Evolutionary conservation across 805 yeast genomes (phyloP), one percentile per base, ranked within the genome.

Genomic region (Vanderwaltozyma tropicalis): DNA sequence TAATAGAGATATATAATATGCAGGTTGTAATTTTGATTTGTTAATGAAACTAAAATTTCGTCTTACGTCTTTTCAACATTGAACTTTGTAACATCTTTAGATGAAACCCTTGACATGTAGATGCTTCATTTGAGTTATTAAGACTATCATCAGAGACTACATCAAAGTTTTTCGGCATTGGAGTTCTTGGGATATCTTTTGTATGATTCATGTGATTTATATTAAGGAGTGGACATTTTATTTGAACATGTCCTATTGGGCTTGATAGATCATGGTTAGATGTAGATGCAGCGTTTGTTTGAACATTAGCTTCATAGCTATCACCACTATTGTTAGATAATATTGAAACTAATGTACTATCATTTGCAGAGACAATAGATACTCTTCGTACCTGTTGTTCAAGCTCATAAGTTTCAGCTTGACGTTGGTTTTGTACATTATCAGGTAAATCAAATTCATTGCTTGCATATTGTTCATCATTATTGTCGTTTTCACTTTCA

Each of bases 41-140:
- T n/a, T n/a, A n/a, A 22, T 7, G 7, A 11, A 22, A 11, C 25
- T 22, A 8, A 22, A 11, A 22, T 32, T 44, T 42, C 2, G 49
- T 38, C 28, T 39, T 46, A 31, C 59, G 46, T 35, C 57, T 52
- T 35, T 46, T 48, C 30, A 54, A 39, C 53, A 54, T 48, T n/a
- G 57, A 45, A 24, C 59, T 54, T 32, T 50, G 43, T 17, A 47
- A 27, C 48, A 54, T 42, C 26, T 50, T 47, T 10, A 54, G 35
- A 25, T 49, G 47, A 28, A 53, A 46, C 24, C 37, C 35, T 28
- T 28, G 12, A 17, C 22, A 29, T 10, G 6, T 17, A 24, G 12
- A 8, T 12, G 7, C 11, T 9, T 15, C n/a, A n/a, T 14, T 18
- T 11, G 6, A 2, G 15, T 16, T 8, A n/a, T n/a, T n/a, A n/a